These are phyloP conservation scores for Gaultheria prostrata DNA, from an alignment of 148 eudicot genomes.

Conservation along the genomic window DNA sequence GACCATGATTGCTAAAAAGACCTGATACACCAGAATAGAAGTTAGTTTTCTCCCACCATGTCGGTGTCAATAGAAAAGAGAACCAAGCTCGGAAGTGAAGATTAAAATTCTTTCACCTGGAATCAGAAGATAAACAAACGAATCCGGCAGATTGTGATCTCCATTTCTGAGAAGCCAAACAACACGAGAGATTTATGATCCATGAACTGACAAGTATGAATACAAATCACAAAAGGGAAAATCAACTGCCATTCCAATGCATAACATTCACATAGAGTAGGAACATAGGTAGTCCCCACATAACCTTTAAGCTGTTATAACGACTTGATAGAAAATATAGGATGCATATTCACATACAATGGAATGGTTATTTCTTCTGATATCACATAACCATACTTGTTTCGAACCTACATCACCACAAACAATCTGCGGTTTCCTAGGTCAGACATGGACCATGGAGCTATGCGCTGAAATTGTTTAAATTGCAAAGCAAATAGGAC, in stretches of 20 bases:
- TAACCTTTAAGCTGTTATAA: background rate
- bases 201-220: background rate
- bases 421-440: background rate
- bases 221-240: background rate
- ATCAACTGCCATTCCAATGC: background rate
- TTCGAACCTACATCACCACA: background rate
- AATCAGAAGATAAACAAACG: conserved; percentile 84
- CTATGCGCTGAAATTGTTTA: background rate
- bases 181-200: conserved; percentile 7
- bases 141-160: conserved; percentile 69
- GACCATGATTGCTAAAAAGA: conserved; percentile 94
- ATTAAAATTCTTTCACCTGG: conserved; percentile 47
- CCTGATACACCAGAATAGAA: conserved; percentile 34
- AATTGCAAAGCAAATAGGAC: background rate
- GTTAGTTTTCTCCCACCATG: background rate
- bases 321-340: background rate
- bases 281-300: background rate
- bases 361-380: background rate
- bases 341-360: background rate
- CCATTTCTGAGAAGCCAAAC: conserved; percentile 60
- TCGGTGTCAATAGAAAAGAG: background rate
- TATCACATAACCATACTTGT: background rate
- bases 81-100: conserved; percentile 5
- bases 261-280: background rate
- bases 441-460: conserved; percentile 3